Conservation (phyloP, 331 rosid genomes). For the Malus hybrid region DNA sequence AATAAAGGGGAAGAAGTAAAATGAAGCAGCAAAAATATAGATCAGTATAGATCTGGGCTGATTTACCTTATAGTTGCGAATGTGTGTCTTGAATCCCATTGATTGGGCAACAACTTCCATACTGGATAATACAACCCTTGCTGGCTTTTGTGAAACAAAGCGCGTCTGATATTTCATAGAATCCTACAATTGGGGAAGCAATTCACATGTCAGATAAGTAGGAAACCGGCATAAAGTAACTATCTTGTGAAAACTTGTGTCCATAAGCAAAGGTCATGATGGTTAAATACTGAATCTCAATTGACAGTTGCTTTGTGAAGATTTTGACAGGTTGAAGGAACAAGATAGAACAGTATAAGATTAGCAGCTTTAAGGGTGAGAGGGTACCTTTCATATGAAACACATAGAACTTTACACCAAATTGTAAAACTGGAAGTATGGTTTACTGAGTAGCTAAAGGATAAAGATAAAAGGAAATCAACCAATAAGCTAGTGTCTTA, state of each 20-base stretch:
- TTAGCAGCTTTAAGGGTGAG: background rate
- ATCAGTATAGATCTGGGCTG: background rate
- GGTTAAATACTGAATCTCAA: background rate
- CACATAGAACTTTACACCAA: background rate
- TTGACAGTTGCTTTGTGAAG: background rate
- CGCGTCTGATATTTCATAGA: conserved; percentile 61
- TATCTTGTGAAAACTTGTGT: background rate
- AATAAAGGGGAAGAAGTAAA: background rate
- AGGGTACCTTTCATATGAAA: background rate
- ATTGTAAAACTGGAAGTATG: background rate
- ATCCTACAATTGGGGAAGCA: conserved; percentile 37
- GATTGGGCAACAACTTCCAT: conserved; percentile 96
- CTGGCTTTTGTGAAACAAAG: conserved; percentile 79
- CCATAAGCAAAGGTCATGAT: background rate
- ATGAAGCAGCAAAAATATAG: background rate
- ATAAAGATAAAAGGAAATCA: background rate
- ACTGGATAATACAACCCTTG: conserved; percentile 70
- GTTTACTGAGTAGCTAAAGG: background rate
- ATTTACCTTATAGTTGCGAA: conserved; percentile 73
- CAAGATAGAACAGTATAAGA: background rate
- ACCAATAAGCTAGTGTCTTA: conserved; percentile 9
- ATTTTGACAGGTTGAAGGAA: background rate
- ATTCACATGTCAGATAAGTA: background rate
- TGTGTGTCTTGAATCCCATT: conserved; percentile 89
- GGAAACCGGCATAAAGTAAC: background rate